phyloP scores from a whole-genome alignment of 75 land plant species.

The Cryptomeria japonica region DNA sequence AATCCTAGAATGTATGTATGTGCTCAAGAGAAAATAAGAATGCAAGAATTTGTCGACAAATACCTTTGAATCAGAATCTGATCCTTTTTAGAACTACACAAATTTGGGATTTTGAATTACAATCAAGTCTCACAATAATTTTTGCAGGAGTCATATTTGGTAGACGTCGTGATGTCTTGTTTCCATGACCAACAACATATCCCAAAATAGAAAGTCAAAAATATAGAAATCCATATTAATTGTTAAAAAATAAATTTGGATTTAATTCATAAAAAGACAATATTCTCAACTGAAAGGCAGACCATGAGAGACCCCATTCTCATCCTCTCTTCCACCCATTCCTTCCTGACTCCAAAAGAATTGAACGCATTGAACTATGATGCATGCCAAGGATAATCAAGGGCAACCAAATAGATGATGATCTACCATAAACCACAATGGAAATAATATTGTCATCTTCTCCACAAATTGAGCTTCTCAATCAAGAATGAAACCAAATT shows the following conservation, averaged over 20 bases:
- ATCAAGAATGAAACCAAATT: background rate
- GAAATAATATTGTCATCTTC: background rate
- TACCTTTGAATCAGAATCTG: too few species aligned
- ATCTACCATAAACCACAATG: background rate
- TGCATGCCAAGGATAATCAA: background rate
- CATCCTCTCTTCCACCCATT: background rate
- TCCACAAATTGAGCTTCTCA: too few species aligned
- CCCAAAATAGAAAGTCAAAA: background rate
- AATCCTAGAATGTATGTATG: background rate
- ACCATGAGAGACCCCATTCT: background rate
- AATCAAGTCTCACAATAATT: background rate
- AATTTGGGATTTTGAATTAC: background rate
- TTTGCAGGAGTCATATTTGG: background rate
- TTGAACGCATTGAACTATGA: background rate
- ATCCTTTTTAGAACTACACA: too few species aligned
- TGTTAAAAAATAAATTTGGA: background rate
- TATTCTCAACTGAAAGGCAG: background rate
- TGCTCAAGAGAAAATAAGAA: background rate
- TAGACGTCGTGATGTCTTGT: background rate
- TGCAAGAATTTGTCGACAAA: background rate
- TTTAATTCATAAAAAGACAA: too few species aligned
- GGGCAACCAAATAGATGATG: background rate
- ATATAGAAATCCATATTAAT: background rate
- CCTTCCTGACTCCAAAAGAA: too few species aligned
- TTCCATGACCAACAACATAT: background rate